Evolutionary conservation across 192 early-diverging fungal species (phyloP), one percentile per base, ranked within the genome.

Genomic region (Rhizophagus sp.): DNA sequence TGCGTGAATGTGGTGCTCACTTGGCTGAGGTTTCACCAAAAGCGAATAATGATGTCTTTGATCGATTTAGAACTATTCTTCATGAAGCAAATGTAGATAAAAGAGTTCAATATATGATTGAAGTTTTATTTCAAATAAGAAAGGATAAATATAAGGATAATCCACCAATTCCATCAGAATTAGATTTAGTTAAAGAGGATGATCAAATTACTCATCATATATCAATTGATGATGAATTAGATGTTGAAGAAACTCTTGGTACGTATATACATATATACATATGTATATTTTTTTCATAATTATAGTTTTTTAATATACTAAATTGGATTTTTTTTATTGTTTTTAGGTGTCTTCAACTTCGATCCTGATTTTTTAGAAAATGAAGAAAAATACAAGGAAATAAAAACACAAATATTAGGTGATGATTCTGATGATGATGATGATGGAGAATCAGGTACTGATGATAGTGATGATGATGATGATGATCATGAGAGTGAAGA

Each of bases 81-180:
- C 96, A 99, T 81, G 97, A 99, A 81, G 96, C 95, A 11, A 88
- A 91, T 49, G 96, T 99, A 64, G 97, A 98, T 75, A 96, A 95
- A 81, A 94, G 97, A 80, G 92, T 95, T 6, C 96, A 99, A 84
- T 96, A 98, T 78, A 99, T 98, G 97, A 94, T 99, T 39, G 97
- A 99, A 83, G 97, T 97, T 24, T 80, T 99, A 39, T 97, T 99
- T 82, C 97, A 99, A 88, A 89, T 96, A 27, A 89, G 97, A 49
- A 95, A 95, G 71, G 96, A 97, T 67, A 95, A 95, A 72, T 99
- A 94, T 87, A 96, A 97, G 74, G 94, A 96, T 78, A 95, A 95
- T 76, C 93, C 91, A 69, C 84, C 93, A 4, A 86, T 98, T 10
- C 81, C 89, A 11, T 84, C 87, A 24, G 97, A 93, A 15, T 83